Evolutionary conservation across 1,284 basidiomycete genomes (phyloP).

Genomic region (Hemileia vastatrix): DNA sequence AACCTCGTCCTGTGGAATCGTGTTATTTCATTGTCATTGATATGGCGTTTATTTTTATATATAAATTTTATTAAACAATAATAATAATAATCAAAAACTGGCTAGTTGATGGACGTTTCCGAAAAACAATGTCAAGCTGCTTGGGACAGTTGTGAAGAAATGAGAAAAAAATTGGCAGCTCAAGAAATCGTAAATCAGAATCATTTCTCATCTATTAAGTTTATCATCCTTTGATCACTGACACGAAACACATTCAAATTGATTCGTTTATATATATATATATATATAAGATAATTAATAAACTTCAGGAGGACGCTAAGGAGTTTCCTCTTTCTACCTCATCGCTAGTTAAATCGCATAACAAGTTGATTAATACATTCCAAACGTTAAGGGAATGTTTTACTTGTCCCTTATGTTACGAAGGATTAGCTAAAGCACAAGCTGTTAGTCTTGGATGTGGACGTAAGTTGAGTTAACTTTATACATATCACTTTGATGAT

Average conservation of each 20-base stretch:
- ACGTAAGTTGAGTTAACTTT: slow-evolving; percentile 10
- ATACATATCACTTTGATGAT: not conserved
- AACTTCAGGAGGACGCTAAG: slow-evolving; percentile 13
- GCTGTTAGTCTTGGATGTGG: slow-evolving; percentile 21
- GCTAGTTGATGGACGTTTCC: slow-evolving; percentile 13
- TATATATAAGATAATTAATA: slow-evolving; percentile 14
- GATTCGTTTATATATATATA: not conserved
- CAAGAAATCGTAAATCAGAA: slow-evolving; percentile 12
- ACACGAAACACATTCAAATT: too few species aligned
- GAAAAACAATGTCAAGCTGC: slow-evolving; percentile 12
- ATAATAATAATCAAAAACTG: not conserved
- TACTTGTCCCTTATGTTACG: slow-evolving; percentile 20
- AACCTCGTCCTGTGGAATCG: not conserved
- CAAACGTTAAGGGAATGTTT: slow-evolving; percentile 19
- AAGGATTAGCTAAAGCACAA: slow-evolving; percentile 4
- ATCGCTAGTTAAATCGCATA: slow-evolving; percentile 6
- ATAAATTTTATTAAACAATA: too few species aligned
- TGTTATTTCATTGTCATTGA: too few species aligned
- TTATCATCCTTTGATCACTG: too few species aligned
- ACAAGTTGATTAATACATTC: slow-evolving; percentile 5
- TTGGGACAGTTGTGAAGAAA: slow-evolving; percentile 14
- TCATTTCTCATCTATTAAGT: not conserved
- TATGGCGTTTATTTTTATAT: too few species aligned
- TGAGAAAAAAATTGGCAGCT: slow-evolving; percentile 8
- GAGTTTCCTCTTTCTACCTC: slow-evolving; percentile 8